A percentile compares a stretch with the other conserved stretches of the same genome.
phyloP scores from a whole-genome alignment of 2,329 filamentous ascomycete species.

The Aspergillus fischeri region DNA sequence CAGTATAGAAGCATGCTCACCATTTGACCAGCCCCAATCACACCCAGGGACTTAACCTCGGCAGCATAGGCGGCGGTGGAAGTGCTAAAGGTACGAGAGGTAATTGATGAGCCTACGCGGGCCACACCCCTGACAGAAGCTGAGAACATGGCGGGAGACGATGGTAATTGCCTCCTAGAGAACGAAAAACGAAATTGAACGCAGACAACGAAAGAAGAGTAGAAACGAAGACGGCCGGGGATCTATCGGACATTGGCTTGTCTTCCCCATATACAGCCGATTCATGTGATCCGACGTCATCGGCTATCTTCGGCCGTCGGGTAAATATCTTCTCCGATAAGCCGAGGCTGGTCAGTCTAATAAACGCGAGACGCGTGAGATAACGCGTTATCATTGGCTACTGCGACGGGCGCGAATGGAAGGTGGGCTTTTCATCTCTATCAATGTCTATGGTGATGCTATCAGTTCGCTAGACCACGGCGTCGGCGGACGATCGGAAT shows the following conservation, averaged over 20 bases:
- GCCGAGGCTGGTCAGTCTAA: slow-evolving; percentile 1
- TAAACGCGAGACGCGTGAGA: slow-evolving; percentile 28
- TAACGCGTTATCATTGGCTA: slow-evolving; percentile 22
- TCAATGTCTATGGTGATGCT: not conserved
- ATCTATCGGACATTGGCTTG: not conserved
- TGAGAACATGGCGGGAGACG: slow-evolving; percentile 30
- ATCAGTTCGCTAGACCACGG: not conserved
- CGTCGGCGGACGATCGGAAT: slow-evolving; percentile 3
- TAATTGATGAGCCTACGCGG: slow-evolving; percentile 32
- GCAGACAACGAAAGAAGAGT: slow-evolving; percentile 14
- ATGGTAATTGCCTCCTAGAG: not conserved
- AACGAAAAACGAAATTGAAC: not conserved
- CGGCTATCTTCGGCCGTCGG: slow-evolving; percentile 29
- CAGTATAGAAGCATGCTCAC: slow-evolving; percentile 46
- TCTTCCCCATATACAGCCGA: not conserved
- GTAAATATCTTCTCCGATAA: slow-evolving; percentile 10
- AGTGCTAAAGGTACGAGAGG: slow-evolving; percentile 63
- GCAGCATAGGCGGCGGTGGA: slow-evolving; percentile 58
- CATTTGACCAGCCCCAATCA: slow-evolving; percentile 95
- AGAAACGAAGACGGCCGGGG: not conserved
- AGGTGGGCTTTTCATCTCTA: not conserved
- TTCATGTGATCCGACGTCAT: slow-evolving; percentile 26
- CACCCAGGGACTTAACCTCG: slow-evolving; percentile 81
- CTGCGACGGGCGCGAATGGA: not conserved
- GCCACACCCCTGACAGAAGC: slow-evolving; percentile 30